Evolutionary conservation across 2,329 filamentous ascomycete species (phyloP).

Genomic region (Botrytis aclada): DNA sequence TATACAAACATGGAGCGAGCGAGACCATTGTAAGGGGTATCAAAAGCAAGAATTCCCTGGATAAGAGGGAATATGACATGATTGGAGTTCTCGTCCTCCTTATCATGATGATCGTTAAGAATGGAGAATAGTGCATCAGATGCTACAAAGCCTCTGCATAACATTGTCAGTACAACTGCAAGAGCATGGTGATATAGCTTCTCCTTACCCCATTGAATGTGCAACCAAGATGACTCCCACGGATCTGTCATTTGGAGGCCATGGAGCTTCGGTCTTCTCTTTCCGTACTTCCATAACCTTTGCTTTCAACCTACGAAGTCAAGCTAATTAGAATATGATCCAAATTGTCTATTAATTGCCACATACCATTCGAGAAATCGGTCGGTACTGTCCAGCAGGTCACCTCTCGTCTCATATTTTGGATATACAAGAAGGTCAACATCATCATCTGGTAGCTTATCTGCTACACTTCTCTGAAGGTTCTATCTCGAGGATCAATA

Average conservation of each 20-base stretch:
- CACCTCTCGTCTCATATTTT: conserved; percentile 69
- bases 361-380: conserved; percentile 53
- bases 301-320: conserved; percentile 4
- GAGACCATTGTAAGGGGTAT: conserved; percentile 76
- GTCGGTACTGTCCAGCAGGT: conserved; percentile 54
- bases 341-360: not conserved
- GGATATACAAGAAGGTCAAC: conserved; percentile 65
- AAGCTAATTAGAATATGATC: not conserved
- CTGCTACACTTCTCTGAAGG: conserved; percentile 55
- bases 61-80: conserved; percentile 65
- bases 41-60: conserved; percentile 76
- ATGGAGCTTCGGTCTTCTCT: conserved; percentile 7
- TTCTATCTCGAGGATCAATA: conserved; percentile 41
- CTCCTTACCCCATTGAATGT: conserved; percentile 69
- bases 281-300: conserved; percentile 19
- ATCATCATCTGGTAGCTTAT: conserved; percentile 57
- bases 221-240: conserved; percentile 77
- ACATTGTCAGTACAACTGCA: conserved; percentile 20
- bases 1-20: conserved; percentile 59
- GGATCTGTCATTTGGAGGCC: conserved; percentile 44
- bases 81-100: conserved; percentile 17
- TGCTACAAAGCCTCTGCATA: conserved; percentile 70
- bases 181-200: not conserved
- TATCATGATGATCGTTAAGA: conserved; percentile 26
- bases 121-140: conserved; percentile 71